phyloP scores from a whole-genome alignment of 169 alveolate genomes.

The Plasmodium coatneyi region DNA sequence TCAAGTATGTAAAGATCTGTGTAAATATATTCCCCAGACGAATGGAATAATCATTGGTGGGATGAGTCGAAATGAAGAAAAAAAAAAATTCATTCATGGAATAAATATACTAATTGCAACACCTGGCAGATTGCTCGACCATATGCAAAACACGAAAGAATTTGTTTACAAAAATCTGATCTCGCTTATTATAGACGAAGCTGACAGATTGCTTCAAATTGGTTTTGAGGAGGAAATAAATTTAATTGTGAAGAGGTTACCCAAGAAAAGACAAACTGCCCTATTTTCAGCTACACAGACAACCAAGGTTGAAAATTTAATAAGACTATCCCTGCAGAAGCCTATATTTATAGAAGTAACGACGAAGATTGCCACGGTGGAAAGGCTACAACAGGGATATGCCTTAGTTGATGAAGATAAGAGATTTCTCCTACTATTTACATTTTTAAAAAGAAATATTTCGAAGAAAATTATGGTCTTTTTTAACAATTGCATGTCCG shows the following conservation, averaged over 20 bases:
- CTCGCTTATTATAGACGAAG: slow-evolving; percentile 98
- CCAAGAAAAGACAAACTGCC: slow-evolving; percentile 97
- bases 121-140: slow-evolving; percentile 99
- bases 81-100: slow-evolving; percentile 95
- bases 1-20: slow-evolving; percentile 95
- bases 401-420: slow-evolving; percentile 96
- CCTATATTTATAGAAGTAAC: slow-evolving; percentile 95
- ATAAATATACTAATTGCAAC: slow-evolving; percentile 98
- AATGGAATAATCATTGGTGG: slow-evolving; percentile 99
- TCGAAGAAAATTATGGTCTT: slow-evolving; percentile 97
- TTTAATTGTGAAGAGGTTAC: slow-evolving; percentile 95
- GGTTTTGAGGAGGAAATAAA: slow-evolving; percentile 99
- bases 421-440: slow-evolving; percentile 95
- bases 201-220: slow-evolving; percentile 97
- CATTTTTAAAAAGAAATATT: slow-evolving; percentile 95
- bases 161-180: slow-evolving; percentile 95
- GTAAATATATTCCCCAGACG: slow-evolving; percentile 95
- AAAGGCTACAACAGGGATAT: slow-evolving; percentile 98
- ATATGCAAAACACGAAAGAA: slow-evolving; percentile 97
- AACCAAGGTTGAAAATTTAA: slow-evolving; percentile 96
- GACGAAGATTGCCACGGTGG: slow-evolving; percentile 93
- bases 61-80: slow-evolving; percentile 97
- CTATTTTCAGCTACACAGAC: slow-evolving; percentile 99
- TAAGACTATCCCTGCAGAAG: slow-evolving; percentile 94
- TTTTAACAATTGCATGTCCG: slow-evolving; percentile 98